Conservation (phyloP, 768 basidiomycete species). For the Suillus ampliporus region DNA sequence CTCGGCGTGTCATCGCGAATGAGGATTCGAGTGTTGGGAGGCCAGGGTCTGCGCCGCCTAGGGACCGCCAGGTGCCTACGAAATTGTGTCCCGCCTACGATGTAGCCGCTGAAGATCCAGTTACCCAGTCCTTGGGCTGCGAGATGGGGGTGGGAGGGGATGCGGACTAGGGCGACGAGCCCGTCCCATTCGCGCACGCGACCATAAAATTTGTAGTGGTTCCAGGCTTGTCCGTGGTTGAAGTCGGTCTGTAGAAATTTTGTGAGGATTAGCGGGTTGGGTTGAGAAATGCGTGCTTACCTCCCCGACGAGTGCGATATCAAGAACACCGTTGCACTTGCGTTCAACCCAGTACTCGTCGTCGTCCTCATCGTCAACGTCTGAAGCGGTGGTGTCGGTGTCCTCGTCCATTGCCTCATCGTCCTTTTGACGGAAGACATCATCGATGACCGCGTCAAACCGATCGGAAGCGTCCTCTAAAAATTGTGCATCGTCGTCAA, state of each 20-base stretch:
- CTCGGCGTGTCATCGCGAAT: conserved; percentile 62
- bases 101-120: conserved; percentile 71
- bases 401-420: conserved; percentile 17
- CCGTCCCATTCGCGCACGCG: conserved; percentile 66
- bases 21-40: conserved; percentile 66
- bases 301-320: conserved; percentile 66
- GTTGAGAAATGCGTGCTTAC: conserved; percentile 45
- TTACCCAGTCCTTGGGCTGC: conserved; percentile 20
- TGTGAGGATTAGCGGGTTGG: too few species aligned
- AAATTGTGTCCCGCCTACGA: conserved; percentile 68
- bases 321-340: conserved; percentile 59
- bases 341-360: conserved; percentile 30
- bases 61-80: conserved; percentile 72
- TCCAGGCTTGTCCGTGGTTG: conserved; percentile 53
- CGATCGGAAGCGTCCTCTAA: conserved; percentile 18
- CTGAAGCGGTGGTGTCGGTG: conserved; percentile 29
- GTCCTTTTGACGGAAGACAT: conserved; percentile 2
- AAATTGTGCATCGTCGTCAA: conserved; percentile 28
- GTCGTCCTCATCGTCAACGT: conserved; percentile 25
- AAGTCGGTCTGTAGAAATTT: conserved; percentile 49
- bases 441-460: not conserved
- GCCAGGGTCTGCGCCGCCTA: conserved; percentile 47
- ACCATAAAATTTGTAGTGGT: conserved; percentile 53
- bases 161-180: conserved; percentile 56
- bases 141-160: conserved; percentile 29